These are phyloP conservation scores for Boletus sensibilis DNA, from an alignment of 768 basidiomycete species.

Conservation along the genomic window DNA sequence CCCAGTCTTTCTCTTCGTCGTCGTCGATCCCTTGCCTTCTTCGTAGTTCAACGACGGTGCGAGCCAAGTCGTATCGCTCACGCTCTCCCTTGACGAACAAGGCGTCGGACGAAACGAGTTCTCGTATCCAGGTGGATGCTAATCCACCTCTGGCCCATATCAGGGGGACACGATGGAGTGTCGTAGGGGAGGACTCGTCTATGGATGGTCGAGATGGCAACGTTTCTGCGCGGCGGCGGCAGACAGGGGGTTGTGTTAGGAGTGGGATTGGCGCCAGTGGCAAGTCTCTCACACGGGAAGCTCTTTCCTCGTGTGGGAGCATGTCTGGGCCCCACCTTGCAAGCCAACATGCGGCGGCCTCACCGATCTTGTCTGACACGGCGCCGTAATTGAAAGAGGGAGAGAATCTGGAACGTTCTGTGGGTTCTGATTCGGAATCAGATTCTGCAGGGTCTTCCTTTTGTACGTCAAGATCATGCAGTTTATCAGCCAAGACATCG, in stretches of 20 bases:
- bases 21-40: conserved; percentile 50
- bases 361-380: conserved; percentile 89
- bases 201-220: conserved; percentile 23
- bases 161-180: conserved; percentile 38
- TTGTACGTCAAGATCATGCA: conserved; percentile 32
- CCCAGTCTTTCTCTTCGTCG: conserved; percentile 71
- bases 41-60: conserved; percentile 71
- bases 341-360: conserved; percentile 86
- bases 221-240: conserved; percentile 33
- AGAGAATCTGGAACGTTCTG: conserved; percentile 15
- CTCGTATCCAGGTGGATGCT: conserved; percentile 68
- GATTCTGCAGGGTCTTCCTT: conserved; percentile 40
- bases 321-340: conserved; percentile 83
- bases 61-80: conserved; percentile 78
- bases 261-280: conserved; percentile 19
- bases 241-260: conserved; percentile 12
- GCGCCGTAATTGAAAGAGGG: conserved; percentile 76
- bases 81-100: conserved; percentile 78
- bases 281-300: conserved; percentile 12
- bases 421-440: conserved; percentile 28
- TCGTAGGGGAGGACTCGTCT: conserved; percentile 12
- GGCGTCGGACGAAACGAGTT: conserved; percentile 71
- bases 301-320: conserved; percentile 58
- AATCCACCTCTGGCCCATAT: conserved; percentile 81
- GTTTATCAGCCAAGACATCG: conserved; percentile 31